A percentile compares a stretch with the other conserved stretches of the same genome.
Evolutionary conservation across 2,329 filamentous ascomycete species (phyloP).

Genomic region (Pseudocercospora fuligena): DNA sequence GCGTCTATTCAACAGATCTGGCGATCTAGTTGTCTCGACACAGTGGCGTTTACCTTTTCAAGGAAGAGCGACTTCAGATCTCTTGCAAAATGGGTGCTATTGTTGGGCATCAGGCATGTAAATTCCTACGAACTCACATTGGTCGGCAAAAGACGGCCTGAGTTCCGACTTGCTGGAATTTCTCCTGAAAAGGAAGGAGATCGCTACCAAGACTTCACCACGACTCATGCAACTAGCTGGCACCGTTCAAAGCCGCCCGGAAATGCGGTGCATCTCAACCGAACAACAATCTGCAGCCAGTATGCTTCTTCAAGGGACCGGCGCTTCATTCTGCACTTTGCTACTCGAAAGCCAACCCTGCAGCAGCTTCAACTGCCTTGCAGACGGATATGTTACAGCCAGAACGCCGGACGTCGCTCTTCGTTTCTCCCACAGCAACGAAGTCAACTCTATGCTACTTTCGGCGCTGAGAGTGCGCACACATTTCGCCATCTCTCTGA

Average conservation of each 20-base stretch:
- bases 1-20: neutral
- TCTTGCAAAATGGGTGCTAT: neutral
- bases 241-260: neutral
- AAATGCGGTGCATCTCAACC: constrained; percentile 3
- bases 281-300: constrained; percentile 1
- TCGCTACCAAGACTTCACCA: neutral
- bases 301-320: neutral
- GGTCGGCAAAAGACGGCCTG: neutral
- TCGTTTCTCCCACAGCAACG: constrained; percentile 1
- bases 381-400: neutral
- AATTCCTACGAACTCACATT: neutral
- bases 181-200: neutral
- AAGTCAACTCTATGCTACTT: constrained; percentile 1
- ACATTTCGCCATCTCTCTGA: neutral
- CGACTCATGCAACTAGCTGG: neutral
- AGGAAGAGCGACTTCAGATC: neutral
- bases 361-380: constrained; percentile 2
- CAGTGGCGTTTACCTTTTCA: neutral
- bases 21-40: neutral
- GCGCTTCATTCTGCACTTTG: neutral
- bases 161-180: neutral
- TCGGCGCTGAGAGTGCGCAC: neutral
- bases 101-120: constrained; percentile 1
- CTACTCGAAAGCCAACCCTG: neutral
- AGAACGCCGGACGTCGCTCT: neutral